These are phyloP conservation scores for Houttuynia cordata DNA, from an alignment of 164 flowering plant genomes.

Conservation along the genomic window DNA sequence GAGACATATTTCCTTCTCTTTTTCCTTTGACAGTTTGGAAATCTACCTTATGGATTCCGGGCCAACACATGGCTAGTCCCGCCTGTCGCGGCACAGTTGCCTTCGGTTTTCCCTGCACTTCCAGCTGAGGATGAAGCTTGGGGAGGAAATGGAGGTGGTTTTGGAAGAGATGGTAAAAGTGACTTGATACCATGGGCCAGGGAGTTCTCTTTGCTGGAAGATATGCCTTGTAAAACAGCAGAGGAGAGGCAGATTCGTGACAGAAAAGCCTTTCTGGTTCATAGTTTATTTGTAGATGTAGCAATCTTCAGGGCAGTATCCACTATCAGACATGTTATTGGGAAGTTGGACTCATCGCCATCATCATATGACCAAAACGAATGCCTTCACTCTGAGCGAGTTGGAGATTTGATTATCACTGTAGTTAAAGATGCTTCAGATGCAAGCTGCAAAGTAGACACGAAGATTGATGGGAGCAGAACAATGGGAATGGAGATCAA, in stretches of 20 bases:
- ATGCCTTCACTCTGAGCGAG: slow-evolving; percentile 33
- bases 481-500: slow-evolving; percentile 44
- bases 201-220: slow-evolving; percentile 62
- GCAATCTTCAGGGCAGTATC: slow-evolving; percentile 76
- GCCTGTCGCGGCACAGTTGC: slow-evolving; percentile 58
- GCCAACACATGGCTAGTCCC: slow-evolving; percentile 99
- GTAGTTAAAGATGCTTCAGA: slow-evolving; percentile 56
- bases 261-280: slow-evolving; percentile 87
- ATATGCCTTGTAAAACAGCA: slow-evolving; percentile 91
- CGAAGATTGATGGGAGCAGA: slow-evolving; percentile 78
- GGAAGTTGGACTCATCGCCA: slow-evolving; percentile 12
- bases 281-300: slow-evolving; percentile 91
- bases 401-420: slow-evolving; percentile 65
- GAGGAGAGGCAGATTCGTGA: slow-evolving; percentile 93
- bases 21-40: slow-evolving; percentile 61
- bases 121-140: slow-evolving; percentile 87
- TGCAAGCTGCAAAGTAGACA: slow-evolving; percentile 85
- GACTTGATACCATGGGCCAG: slow-evolving; percentile 76
- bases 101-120: slow-evolving; percentile 63
- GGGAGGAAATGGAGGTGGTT: slow-evolving; percentile 97
- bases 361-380: slow-evolving; percentile 13
- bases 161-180: slow-evolving; percentile 73
- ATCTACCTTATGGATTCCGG: slow-evolving; percentile 95
- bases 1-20: too few relatives aligned
- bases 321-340: slow-evolving; percentile 49